A percentile compares a stretch with the other conserved stretches of the same genome.
These are phyloP conservation scores for Cercospora sp. DNA, from an alignment of 2,329 filamentous ascomycete genomes.

Conservation along the genomic window DNA sequence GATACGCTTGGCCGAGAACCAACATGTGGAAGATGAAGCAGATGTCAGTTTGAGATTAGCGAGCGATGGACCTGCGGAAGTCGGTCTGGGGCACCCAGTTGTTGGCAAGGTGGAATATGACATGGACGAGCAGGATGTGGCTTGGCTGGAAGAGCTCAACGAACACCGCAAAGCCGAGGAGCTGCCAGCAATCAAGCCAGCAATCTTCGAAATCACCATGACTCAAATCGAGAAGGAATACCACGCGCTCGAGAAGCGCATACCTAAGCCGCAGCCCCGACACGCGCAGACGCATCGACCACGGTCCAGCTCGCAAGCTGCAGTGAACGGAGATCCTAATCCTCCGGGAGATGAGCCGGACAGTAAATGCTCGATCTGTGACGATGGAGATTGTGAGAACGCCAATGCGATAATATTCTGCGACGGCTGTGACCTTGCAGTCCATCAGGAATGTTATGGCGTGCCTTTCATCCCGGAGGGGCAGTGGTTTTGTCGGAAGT, in stretches of 20 bases:
- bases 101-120: constrained; percentile 93
- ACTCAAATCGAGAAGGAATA: constrained; percentile 99
- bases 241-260: constrained; percentile 92
- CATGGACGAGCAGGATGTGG: constrained; percentile 98
- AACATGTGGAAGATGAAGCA: constrained; percentile 64
- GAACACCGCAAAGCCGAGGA: constrained; percentile 69
- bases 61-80: constrained; percentile 58
- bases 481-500: constrained; percentile 97
- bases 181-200: constrained; percentile 81
- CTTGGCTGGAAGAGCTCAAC: constrained; percentile 89
- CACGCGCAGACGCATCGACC: constrained; percentile 92
- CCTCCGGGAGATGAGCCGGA: constrained; percentile 86
- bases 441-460: constrained; percentile 98
- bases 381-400: constrained; percentile 99
- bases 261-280: constrained; percentile 95
- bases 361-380: constrained; percentile 95
- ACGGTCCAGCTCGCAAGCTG: constrained; percentile 87
- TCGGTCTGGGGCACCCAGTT: constrained; percentile 49
- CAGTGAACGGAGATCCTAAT: constrained; percentile 88
- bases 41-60: constrained; percentile 53
- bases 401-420: constrained; percentile 99
- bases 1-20: constrained; percentile 61
- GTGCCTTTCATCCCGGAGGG: constrained; percentile 98
- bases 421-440: constrained; percentile 93
- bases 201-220: constrained; percentile 95